Conservation (phyloP, 2,329 filamentous ascomycete genomes). For the Curvularia sp. region DNA sequence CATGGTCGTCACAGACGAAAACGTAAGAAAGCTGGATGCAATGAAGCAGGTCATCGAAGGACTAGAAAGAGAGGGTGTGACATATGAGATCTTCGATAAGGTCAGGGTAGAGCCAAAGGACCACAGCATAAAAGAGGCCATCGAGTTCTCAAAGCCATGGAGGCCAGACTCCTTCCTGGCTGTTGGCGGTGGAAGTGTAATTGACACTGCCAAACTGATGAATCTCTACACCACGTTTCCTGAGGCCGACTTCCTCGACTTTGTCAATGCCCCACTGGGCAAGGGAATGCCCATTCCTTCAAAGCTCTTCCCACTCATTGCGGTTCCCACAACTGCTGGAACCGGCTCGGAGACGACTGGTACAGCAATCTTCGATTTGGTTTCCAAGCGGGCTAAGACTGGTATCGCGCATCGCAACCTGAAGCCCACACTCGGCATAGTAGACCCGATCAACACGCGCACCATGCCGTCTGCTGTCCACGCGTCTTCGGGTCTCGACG, state of each 20-base stretch:
- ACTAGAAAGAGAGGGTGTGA: conserved; percentile 76
- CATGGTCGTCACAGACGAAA: conserved; percentile 88
- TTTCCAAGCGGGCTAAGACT: conserved; percentile 88
- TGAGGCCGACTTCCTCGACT: conserved; percentile 93
- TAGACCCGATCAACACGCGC: conserved; percentile 84
- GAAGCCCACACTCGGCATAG: conserved; percentile 92
- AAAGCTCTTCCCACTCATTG: conserved; percentile 76
- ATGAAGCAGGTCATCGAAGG: conserved; percentile 90
- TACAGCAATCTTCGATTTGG: conserved; percentile 96
- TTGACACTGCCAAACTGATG: conserved; percentile 98
- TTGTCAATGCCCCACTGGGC: conserved; percentile 93
- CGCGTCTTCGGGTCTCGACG: conserved; percentile 89
- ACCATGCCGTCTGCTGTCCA: conserved; percentile 97
- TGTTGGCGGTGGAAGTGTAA: conserved; percentile 90
- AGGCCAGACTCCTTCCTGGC: conserved; percentile 88
- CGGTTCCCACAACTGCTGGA: conserved; percentile 84
- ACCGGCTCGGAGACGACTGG: conserved; percentile 95
- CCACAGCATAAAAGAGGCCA: conserved; percentile 86
- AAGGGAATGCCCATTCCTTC: conserved; percentile 78
- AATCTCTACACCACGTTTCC: conserved; percentile 93
- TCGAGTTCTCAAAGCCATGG: conserved; percentile 82
- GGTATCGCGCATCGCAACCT: conserved; percentile 94
- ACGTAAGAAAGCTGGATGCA: conserved; percentile 80
- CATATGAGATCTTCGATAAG: conserved; percentile 80
- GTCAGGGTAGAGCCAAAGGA: conserved; percentile 93